Evolutionary conservation across 1,284 basidiomycete genomes (phyloP).

Genomic region (Ustilago tritici): DNA sequence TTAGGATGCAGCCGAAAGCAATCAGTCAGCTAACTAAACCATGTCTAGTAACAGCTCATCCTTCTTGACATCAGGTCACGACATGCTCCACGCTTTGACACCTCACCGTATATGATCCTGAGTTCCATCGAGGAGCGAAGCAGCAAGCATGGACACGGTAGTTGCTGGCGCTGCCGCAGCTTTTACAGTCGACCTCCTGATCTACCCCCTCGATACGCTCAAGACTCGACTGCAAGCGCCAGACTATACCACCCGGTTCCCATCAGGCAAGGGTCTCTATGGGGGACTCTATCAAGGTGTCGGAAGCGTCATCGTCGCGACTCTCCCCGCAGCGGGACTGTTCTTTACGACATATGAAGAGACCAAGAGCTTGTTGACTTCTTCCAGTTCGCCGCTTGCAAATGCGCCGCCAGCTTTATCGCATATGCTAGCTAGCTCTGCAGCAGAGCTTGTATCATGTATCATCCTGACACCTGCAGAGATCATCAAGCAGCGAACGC

Average conservation of each 20-base stretch:
- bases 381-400: constrained; percentile 37
- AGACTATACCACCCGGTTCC: constrained; percentile 78
- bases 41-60: background rate
- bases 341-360: constrained; percentile 64
- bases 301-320: constrained; percentile 95
- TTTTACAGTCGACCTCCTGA: constrained; percentile 79
- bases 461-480: constrained; percentile 61
- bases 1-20: constrained; percentile 13
- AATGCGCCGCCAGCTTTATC: constrained; percentile 42
- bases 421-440: constrained; percentile 51
- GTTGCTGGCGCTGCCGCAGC: constrained; percentile 63
- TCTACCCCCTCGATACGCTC: constrained; percentile 95
- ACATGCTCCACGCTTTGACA: background rate
- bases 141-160: constrained; percentile 42
- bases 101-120: background rate
- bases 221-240: constrained; percentile 94
- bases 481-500: constrained; percentile 62
- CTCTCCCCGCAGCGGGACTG: constrained; percentile 80
- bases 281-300: constrained; percentile 92
- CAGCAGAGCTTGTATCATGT: constrained; percentile 62
- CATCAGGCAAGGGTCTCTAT: constrained; percentile 83
- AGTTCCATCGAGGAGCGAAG: background rate
- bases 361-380: constrained; percentile 47
- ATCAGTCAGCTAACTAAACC: background rate
- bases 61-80: background rate